These are phyloP conservation scores for Gracilaria domingensis DNA, from an alignment of 23 red algal species.

Conservation along the genomic window DNA sequence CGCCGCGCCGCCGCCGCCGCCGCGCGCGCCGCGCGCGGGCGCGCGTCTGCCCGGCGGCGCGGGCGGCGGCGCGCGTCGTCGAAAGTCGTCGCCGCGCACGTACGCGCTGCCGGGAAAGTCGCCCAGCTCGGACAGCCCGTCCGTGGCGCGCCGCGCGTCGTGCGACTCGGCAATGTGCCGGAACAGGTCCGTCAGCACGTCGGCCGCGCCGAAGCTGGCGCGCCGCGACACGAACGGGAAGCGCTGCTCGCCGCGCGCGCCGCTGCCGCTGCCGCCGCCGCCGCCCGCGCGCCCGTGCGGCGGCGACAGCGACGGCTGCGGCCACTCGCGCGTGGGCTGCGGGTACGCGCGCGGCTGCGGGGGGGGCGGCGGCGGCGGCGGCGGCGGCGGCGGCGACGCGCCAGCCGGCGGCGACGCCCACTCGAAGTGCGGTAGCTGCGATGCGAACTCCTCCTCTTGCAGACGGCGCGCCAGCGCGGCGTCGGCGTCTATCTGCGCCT, in stretches of 20 bases:
- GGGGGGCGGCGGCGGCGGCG: not conserved
- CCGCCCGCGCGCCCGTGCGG: too few species aligned
- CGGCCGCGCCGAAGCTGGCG: not conserved
- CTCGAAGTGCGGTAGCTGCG: not conserved
- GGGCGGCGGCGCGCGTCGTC: not conserved
- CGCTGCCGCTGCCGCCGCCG: not conserved
- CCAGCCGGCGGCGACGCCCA: conserved; percentile 5
- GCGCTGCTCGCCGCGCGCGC: not conserved
- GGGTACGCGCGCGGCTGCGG: not conserved
- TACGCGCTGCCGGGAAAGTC: conserved; percentile 11
- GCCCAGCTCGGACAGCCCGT: not conserved
- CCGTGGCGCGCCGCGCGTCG: not conserved
- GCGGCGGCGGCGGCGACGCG: not conserved
- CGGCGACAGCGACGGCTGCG: conserved; percentile 10
- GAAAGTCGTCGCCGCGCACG: not conserved
- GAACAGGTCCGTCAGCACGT: conserved; percentile 3
- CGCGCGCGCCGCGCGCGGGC: not conserved
- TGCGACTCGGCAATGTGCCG: not conserved
- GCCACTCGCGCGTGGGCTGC: conserved; percentile 20
- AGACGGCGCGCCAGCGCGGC: conserved; percentile 64
- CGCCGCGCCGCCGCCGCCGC: not conserved
- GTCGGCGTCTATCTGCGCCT: conserved; percentile 59
- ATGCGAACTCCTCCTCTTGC: conserved; percentile 52
- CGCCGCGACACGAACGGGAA: conserved; percentile 4
- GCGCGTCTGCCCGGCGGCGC: not conserved